Percentiles rank a stretch among this genome's conserved stretches.
These are phyloP conservation scores for Wallacemonas sp. DNA, from an alignment of 208 protist genomes.

Conservation along the genomic window DNA sequence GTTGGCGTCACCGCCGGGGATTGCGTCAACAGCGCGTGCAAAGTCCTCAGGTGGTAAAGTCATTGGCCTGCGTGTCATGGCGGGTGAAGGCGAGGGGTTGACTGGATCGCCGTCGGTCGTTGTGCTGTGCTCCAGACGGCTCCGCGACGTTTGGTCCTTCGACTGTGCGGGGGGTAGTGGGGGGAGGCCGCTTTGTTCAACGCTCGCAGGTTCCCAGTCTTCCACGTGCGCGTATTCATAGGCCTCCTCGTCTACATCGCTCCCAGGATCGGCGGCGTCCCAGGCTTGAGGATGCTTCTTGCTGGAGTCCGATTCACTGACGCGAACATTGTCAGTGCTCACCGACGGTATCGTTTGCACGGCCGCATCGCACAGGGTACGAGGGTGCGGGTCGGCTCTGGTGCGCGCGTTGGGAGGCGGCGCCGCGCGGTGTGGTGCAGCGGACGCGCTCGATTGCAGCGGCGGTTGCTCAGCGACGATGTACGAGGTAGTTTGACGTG, in stretches of 20 bases:
- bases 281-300: neutral
- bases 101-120: too few relatives aligned
- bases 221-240: neutral
- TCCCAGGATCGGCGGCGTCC: neutral
- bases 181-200: constrained; percentile 8
- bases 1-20: constrained; percentile 12
- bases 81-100: too few relatives aligned
- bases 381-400: neutral
- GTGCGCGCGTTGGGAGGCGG: too few relatives aligned
- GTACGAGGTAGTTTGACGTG: constrained; percentile 4
- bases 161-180: constrained; percentile 17
- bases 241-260: constrained; percentile 13
- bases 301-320: too few relatives aligned
- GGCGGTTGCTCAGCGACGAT: constrained; percentile 20
- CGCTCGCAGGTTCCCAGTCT: constrained; percentile 3
- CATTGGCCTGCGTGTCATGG: neutral
- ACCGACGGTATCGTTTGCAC: neutral
- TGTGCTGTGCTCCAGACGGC: too few relatives aligned
- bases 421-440: too few relatives aligned
- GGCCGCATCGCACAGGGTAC: neutral
- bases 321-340: neutral
- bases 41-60: constrained; percentile 46
- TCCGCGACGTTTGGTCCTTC: too few relatives aligned
- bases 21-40: constrained; percentile 23
- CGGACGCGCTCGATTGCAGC: too few relatives aligned